Evolutionary conservation across 768 basidiomycete genomes (phyloP), one percentile per base, ranked within the genome.

Genomic region (Boletus sp.): DNA sequence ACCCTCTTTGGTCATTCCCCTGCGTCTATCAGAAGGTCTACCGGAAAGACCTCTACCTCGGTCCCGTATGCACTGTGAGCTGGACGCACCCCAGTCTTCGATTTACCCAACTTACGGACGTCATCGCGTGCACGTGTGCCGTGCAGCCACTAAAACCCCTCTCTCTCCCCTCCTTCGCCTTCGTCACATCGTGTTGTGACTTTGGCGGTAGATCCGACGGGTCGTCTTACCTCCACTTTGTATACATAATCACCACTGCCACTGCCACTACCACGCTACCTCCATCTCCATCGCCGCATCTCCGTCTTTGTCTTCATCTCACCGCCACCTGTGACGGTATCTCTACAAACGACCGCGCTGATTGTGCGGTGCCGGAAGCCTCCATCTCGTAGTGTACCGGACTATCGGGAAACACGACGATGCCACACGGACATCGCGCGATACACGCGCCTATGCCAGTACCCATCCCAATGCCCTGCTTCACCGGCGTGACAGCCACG

Each of bases 361-460:
- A n/a, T 57, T 53, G 47, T 49, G 60, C 55, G 47, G 57, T 42
- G 36, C 41, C 56, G 40, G 36, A 49, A 36, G 29, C 10, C 39
- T 39, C n/a, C n/a, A 52, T 36, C 28, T 50, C 29, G 42, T 35
- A 40, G n/a, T n/a, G 41, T 32, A 32, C 32, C 47, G 11, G 49
- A 49, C 18, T 32, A 4, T 46, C 50, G 20, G 42, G 32, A 45
- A 42, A 45, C 52, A 37, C 48, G 33, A 24, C 48, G 30, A 54
- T 12, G 20, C 44, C 54, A 47, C 45, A 45, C 18, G 41, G 32
- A 50, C 29, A 39, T 39, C 41, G 29, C 30, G 14, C 36, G 37
- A 41, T 15, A 54, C 63, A 57, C 41, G 50, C 52, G 63, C 28
- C 15, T 10, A 46, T 29, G 30, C 42, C 20, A 11, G 18, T 20